Percentiles rank a stretch among this genome's conserved stretches.
These are phyloP conservation scores for Acacia pycnantha DNA, from an alignment of 331 rosid genomes.

Conservation along the genomic window DNA sequence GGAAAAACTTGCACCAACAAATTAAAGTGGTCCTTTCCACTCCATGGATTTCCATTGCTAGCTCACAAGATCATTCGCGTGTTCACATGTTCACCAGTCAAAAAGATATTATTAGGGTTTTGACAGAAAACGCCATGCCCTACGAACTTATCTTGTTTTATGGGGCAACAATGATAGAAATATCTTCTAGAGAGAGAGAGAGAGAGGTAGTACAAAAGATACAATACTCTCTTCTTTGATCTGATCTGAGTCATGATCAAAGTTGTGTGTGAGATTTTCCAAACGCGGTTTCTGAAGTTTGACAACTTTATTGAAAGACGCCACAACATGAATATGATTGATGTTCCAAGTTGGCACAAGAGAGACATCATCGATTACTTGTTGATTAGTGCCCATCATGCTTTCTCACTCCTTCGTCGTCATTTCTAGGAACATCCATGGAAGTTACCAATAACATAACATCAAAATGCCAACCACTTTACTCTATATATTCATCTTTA, in stretches of 20 bases:
- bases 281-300: neutral
- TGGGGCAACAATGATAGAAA: neutral
- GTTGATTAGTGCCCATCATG: neutral
- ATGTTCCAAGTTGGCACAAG: neutral
- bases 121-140: neutral
- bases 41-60: neutral
- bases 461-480: neutral
- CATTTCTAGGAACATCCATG: neutral
- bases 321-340: neutral
- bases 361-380: neutral
- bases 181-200: neutral
- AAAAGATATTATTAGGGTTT: neutral
- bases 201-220: no score
- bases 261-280: neutral
- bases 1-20: conserved; percentile 16
- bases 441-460: neutral
- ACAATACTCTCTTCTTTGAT: neutral
- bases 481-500: neutral
- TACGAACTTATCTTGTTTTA: neutral
- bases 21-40: conserved; percentile 6
- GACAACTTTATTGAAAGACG: neutral
- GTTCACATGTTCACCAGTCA: neutral
- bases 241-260: neutral
- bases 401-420: neutral
- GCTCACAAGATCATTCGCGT: neutral